A percentile compares a stretch with the other conserved stretches of the same genome.
These are phyloP conservation scores for Pachysandra terminalis DNA, from an alignment of 164 flowering plant genomes.

Conservation along the genomic window DNA sequence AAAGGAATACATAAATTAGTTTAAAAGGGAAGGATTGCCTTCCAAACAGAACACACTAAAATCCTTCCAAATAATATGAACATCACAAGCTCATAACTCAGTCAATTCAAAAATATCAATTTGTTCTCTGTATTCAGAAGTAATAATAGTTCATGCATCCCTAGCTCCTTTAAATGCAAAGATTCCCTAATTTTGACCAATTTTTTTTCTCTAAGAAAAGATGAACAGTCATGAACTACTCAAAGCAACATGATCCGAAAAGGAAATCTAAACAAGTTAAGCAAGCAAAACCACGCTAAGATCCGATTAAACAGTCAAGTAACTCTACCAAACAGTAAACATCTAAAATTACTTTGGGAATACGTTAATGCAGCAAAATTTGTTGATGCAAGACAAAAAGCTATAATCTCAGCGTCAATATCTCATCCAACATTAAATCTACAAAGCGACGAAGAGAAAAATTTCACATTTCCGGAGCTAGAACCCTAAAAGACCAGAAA, in stretches of 20 bases:
- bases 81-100: no score
- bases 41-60: no score
- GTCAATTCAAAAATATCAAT: no score
- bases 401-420: not conserved
- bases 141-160: no score
- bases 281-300: not conserved
- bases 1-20: no score
- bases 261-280: not conserved
- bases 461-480: not conserved
- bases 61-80: no score
- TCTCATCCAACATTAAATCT: not conserved
- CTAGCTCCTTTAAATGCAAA: no score
- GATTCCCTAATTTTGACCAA: no score
- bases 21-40: no score
- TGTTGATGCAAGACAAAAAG: not conserved
- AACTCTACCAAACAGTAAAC: not conserved
- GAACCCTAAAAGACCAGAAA: conserved; percentile 6
- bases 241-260: not conserved
- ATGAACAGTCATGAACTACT: not conserved
- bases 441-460: not conserved
- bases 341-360: not conserved
- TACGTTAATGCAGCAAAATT: not conserved
- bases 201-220: no score
- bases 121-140: no score
- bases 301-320: not conserved